These are phyloP conservation scores for Populus davidiana DNA, from an alignment of 345 rosid species.

Conservation along the genomic window DNA sequence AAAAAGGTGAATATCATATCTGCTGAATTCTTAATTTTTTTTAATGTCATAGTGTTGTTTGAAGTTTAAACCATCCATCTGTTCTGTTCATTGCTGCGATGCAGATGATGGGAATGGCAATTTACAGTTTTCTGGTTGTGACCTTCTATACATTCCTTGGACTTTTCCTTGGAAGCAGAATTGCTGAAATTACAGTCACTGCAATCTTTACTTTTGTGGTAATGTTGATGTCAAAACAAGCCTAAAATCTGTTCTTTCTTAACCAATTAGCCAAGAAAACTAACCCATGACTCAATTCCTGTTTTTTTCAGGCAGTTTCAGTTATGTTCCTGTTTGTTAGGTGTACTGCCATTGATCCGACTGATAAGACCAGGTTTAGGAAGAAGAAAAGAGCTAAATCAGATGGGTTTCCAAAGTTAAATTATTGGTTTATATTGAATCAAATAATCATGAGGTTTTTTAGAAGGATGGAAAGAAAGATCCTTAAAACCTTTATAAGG, in stretches of 20 bases:
- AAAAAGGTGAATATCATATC: background rate
- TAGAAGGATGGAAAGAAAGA: slow-evolving; percentile 80
- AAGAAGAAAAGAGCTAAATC: slow-evolving; percentile 55
- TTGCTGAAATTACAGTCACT: slow-evolving; percentile 63
- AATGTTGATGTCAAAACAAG: slow-evolving; percentile 15
- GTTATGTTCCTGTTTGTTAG: slow-evolving; percentile 73
- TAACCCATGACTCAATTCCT: background rate
- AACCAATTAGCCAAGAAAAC: background rate
- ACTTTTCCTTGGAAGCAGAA: slow-evolving; percentile 70
- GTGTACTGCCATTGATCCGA: slow-evolving; percentile 87
- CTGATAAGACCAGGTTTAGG: slow-evolving; percentile 72
- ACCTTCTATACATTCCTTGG: slow-evolving; percentile 79
- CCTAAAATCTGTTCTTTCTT: background rate
- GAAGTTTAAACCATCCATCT: background rate
- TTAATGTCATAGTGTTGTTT: background rate
- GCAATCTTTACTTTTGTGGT: slow-evolving; percentile 68
- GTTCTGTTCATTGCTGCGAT: slow-evolving; percentile 3
- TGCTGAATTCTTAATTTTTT: background rate
- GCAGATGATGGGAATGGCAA: slow-evolving; percentile 80
- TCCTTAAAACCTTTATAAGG: slow-evolving; percentile 69
- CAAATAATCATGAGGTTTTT: slow-evolving; percentile 74
- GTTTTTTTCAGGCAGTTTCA: slow-evolving; percentile 56
- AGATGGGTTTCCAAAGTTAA: slow-evolving; percentile 53
- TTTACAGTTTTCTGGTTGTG: slow-evolving; percentile 62
- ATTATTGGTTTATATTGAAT: slow-evolving; percentile 65